Evolutionary conservation across 2,329 filamentous ascomycete species (phyloP), one percentile per base, ranked within the genome.

Genomic region (Tricladium varicosporioides): DNA sequence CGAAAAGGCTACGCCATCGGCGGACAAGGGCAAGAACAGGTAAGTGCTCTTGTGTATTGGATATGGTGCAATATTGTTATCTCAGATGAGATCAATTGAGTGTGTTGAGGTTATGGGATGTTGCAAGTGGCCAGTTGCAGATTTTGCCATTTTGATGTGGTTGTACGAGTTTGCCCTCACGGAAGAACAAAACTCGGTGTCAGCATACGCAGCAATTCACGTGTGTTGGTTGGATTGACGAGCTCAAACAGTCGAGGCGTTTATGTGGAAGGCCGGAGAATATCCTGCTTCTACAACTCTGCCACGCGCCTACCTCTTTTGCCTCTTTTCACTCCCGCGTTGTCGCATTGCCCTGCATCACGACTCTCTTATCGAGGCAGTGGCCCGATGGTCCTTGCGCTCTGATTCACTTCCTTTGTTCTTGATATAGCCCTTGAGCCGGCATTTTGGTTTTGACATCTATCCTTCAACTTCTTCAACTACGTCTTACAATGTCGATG

Each of bases 331-430:
- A 46, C 18, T 16, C 43, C 9, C 43, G n/a, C 43, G 43, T 22
- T 5, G 15, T 22, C 18, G 43, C 43, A 16, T 10, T 15, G 18
- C 43, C 16, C 14, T 18, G 56, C 57, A 49, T 58, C 42, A 42
- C 33, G 22, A 13, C 47, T 57, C 52, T 60, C 63, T 60, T 60
- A 64, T 64, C 63, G 57, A 64, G 56, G 59, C 63, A 59, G 54
- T 54, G 44, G 51, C 56, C 64, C 60, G 60, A 58, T 55, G 53
- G 54, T 52, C 57, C 56, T 60, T 60, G 63, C 59, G 51, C 52
- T 16, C 50, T 49, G 48, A 58, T 42, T 58, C 49, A 48, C 42
- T 47, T 55, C 19, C 31, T 15, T 43, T 44, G 36, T 31, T 36
- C 47, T 40, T 15, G 18, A 32, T 43, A 19, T 36, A 16, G 27